Base-by-base conservation (phyloP, 495 filamentous ascomycete genomes). In the Ascobolus immersus region DNA sequence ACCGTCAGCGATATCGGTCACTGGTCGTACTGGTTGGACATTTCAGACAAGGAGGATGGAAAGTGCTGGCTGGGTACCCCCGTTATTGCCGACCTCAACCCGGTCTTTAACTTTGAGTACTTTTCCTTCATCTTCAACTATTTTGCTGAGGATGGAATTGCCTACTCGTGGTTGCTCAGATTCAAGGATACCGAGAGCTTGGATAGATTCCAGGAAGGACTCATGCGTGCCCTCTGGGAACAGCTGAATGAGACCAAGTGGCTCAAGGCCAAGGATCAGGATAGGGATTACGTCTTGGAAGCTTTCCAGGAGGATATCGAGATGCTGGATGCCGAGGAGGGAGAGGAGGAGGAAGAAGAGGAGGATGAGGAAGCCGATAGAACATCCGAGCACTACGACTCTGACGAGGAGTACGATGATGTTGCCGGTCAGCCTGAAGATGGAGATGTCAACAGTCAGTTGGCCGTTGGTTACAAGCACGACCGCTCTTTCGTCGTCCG, bases 91-190 rank as follows among this genome's bases (percentile, higher is more conserved):
- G 89, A 94, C 43, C 76, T 94, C 47, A 96, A 96, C 45, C 89
- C 86, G 0, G 86, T 96, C 21, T 96, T 96, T 61, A 94, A 93
- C 56, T 94, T 91, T 40, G 86, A 94, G 53, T 93, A 78, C 41
- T 60, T 91, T 13, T 93, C 86, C 2, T 93, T 94, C 54, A 93
- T 96, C 48, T 96, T 96, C 62, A 94, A 94, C 48, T 79, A 92
- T 47, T 94, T 90, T 46, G 60, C 71, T 5, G 64, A 72, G 11
- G 77, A 91, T 52, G 80, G 82, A 3, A 73, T 76, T 6, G 84
- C 86, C 5, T 92, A 79, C 50, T 94, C 89, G 0, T 96, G 89
- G 86, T 67, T 96, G 4, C 56, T 96, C 20, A 69, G 82, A 17
- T 96, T 96, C 60, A 77, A 73, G 43, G 74, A 91, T 38, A 69